A percentile compares a stretch with the other conserved stretches of the same genome.
Evolutionary conservation across 2,329 filamentous ascomycete species (phyloP).

Genomic region (Aureobasidium zeae): DNA sequence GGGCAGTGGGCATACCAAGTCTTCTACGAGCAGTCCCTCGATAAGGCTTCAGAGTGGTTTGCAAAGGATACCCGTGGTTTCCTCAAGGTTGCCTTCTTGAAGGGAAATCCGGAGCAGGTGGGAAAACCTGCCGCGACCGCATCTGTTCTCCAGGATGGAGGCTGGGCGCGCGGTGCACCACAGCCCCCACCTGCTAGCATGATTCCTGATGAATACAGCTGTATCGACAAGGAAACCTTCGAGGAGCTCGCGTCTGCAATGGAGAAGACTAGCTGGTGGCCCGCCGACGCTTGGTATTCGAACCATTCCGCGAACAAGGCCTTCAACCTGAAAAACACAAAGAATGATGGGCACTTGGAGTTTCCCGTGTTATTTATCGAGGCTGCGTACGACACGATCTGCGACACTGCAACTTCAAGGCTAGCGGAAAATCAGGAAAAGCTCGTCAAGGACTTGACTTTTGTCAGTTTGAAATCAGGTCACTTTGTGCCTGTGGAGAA

Average conservation of each 20-base stretch:
- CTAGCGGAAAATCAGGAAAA: constrained; percentile 30
- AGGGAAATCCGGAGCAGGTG: constrained; percentile 21
- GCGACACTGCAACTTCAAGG: constrained; percentile 28
- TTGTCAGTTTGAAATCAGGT: constrained; percentile 35
- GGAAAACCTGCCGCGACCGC: constrained; percentile 24
- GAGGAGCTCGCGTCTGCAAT: constrained; percentile 28
- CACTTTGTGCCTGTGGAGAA: constrained; percentile 25
- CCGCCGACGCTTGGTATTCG: constrained; percentile 34
- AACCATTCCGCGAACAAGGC: constrained; percentile 29
- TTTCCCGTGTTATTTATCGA: constrained; percentile 34
- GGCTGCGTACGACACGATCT: constrained; percentile 33
- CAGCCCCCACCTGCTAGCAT: constrained; percentile 24
- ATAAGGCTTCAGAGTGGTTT: constrained; percentile 17
- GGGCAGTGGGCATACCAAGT: constrained; percentile 31
- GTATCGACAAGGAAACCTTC: constrained; percentile 26
- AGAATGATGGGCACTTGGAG: constrained; percentile 28
- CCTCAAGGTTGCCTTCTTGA: constrained; percentile 23
- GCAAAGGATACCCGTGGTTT: constrained; percentile 22
- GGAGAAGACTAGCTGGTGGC: constrained; percentile 34
- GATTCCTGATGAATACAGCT: constrained; percentile 25
- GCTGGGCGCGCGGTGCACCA: constrained; percentile 26
- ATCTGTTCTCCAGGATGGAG: constrained; percentile 22
- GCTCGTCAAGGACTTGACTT: constrained; percentile 32
- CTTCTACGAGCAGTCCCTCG: constrained; percentile 27
- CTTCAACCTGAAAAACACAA: constrained; percentile 27